Evolutionary conservation across 345 rosid species (phyloP).

Genomic region (Balakata baccata): DNA sequence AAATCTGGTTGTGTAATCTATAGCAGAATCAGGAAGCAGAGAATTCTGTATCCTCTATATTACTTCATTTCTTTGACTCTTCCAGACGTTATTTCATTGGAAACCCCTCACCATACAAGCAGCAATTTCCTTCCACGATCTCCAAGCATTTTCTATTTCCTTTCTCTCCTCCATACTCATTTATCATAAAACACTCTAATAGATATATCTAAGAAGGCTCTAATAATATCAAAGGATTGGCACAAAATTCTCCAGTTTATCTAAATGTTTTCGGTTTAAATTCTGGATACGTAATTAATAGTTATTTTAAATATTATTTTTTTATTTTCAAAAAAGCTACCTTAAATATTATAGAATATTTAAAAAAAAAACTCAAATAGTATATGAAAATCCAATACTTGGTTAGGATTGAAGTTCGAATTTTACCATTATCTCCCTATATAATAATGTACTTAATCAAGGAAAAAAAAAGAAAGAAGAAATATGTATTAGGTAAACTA

Average conservation of each 20-base stretch:
- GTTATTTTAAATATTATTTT: too few relatives aligned
- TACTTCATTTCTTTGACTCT: constrained; percentile 32
- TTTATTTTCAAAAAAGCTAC: too few relatives aligned
- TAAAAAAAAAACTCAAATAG: too few relatives aligned
- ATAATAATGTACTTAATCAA: too few relatives aligned
- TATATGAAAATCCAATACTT: constrained; percentile 33
- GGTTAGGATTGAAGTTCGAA: too few relatives aligned
- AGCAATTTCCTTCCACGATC: constrained; percentile 23
- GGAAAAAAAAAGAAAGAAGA: too few relatives aligned
- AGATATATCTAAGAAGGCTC: constrained; percentile 35
- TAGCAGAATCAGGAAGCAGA: constrained; percentile 26
- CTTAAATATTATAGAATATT: too few relatives aligned
- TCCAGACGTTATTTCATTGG: constrained; percentile 24
- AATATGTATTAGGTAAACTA: not conserved
- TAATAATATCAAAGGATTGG: too few relatives aligned
- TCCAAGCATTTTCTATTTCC: constrained; percentile 26
- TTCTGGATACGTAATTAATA: too few relatives aligned
- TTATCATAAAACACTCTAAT: constrained; percentile 35
- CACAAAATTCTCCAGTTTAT: too few relatives aligned
- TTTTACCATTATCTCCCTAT: too few relatives aligned
- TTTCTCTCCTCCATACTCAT: constrained; percentile 31
- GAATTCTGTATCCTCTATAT: constrained; percentile 26
- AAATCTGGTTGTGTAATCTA: constrained; percentile 24
- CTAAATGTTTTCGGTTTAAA: too few relatives aligned
- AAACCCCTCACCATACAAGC: constrained; percentile 27